These are phyloP conservation scores for Neostapfia colusana DNA, from an alignment of 176 grass and related monocot genomes.

Conservation along the genomic window DNA sequence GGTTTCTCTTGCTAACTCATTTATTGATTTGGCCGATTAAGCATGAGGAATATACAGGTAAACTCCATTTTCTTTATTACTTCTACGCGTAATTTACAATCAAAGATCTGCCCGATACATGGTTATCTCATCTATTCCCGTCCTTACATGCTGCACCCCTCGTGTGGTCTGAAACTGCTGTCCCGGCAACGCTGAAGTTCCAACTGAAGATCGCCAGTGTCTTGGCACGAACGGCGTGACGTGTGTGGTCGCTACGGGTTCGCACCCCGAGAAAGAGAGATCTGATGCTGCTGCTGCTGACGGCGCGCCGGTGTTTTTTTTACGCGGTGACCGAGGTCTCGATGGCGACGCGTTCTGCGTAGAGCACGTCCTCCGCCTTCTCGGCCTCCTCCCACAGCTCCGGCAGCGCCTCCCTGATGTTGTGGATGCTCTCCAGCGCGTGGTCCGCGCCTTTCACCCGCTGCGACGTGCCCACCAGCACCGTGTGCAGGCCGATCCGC, in stretches of 20 bases:
- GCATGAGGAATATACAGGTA: conserved; percentile 27
- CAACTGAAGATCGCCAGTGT: conserved; percentile 30
- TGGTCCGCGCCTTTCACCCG: conserved; percentile 76
- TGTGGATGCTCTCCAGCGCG: conserved; percentile 92
- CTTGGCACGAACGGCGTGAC: conserved; percentile 4
- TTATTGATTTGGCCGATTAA: background rate
- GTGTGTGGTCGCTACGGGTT: background rate
- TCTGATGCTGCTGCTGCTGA: background rate
- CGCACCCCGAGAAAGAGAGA: background rate
- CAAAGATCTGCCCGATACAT: conserved; percentile 39
- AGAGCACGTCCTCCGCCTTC: conserved; percentile 71
- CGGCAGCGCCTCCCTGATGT: conserved; percentile 82
- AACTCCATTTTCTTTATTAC: conserved; percentile 41
- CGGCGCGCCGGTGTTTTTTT: conserved; percentile 6
- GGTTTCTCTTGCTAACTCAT: conserved; percentile 17
- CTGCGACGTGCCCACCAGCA: conserved; percentile 82
- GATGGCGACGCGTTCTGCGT: conserved; percentile 62
- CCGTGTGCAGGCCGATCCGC: conserved; percentile 77
- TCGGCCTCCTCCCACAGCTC: conserved; percentile 88
- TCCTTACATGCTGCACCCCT: conserved; percentile 29
- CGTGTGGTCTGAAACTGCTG: conserved; percentile 25
- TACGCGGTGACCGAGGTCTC: conserved; percentile 91
- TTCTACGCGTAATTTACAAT: conserved; percentile 51
- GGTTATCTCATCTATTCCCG: background rate
- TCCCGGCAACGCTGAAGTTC: conserved; percentile 33